phyloP scores from a whole-genome alignment of 805 yeast genomes.

The Ogataea pini region DNA sequence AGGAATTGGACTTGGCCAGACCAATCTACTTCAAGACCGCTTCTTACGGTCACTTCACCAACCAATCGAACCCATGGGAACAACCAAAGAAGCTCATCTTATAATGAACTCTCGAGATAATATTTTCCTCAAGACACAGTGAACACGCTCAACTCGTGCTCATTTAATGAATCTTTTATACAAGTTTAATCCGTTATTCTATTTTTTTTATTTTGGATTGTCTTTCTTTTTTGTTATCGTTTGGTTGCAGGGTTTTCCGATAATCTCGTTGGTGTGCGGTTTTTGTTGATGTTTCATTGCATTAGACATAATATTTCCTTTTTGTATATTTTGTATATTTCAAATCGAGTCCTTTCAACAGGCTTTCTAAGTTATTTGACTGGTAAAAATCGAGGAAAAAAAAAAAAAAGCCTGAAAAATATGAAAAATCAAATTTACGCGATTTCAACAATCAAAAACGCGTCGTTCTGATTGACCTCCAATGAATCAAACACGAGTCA shows the following conservation, averaged over 20 bases:
- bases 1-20: constrained; percentile 94
- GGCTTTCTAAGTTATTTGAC: too few relatives aligned
- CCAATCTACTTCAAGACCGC: constrained; percentile 99
- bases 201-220: constrained; percentile 2
- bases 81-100: constrained; percentile 79
- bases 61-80: constrained; percentile 99
- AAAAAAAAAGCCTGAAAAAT: too few relatives aligned
- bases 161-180: constrained; percentile 10
- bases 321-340: constrained; percentile 23
- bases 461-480: too few relatives aligned
- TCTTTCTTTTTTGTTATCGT: constrained; percentile 3
- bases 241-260: constrained; percentile 6
- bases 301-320: constrained; percentile 17
- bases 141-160: constrained; percentile 36
- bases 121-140: constrained; percentile 1
- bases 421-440: too few relatives aligned
- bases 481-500: too few relatives aligned
- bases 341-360: constrained; percentile 23
- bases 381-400: constrained; percentile 1
- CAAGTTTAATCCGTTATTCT: constrained; percentile 7
- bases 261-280: constrained; percentile 5
- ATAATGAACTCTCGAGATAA: constrained; percentile 37
- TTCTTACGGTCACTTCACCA: constrained; percentile 98
- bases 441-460: too few relatives aligned
- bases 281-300: constrained; percentile 17